Conservation (phyloP, 805 yeast genomes). For the Candida andamanensis region DNA sequence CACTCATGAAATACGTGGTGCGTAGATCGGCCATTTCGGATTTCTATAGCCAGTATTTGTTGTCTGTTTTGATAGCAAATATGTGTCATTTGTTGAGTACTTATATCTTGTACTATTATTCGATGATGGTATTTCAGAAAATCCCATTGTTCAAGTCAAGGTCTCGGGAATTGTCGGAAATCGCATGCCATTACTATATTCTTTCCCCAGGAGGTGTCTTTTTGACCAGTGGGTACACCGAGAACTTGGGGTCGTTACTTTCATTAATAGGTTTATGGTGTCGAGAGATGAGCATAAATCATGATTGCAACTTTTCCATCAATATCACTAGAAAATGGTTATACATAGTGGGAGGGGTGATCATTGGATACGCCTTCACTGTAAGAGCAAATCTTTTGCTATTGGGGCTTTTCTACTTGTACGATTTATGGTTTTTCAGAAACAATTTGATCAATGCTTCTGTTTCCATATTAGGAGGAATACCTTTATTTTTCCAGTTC, state of each 20-base stretch:
- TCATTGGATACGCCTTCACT: conserved; percentile 53
- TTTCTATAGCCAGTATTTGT: conserved; percentile 41
- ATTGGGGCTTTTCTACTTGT: conserved; percentile 61
- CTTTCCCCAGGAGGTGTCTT: conserved; percentile 82
- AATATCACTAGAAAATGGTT: conserved; percentile 3
- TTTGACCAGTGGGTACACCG: conserved; percentile 69
- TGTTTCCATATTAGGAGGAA: conserved; percentile 61
- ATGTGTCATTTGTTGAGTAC: conserved; percentile 46
- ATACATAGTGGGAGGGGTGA: conserved; percentile 46
- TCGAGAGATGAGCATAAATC: conserved; percentile 33
- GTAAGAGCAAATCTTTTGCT: conserved; percentile 75
- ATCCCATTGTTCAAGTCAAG: conserved; percentile 14
- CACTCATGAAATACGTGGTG: conserved; percentile 29
- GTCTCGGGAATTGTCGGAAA: conserved; percentile 16
- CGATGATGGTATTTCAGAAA: conserved; percentile 28
- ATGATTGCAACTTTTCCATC: conserved; percentile 2
- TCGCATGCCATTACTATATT: conserved; percentile 43
- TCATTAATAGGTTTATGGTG: conserved; percentile 52
- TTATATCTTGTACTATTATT: conserved; percentile 45
- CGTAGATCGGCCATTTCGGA: conserved; percentile 9
- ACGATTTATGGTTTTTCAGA: conserved; percentile 42
- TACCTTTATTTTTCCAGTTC: conserved; percentile 43
- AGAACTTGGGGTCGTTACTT: conserved; percentile 60
- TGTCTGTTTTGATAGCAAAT: conserved; percentile 49
- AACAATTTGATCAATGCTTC: conserved; percentile 1